phyloP scores from a whole-genome alignment of 2,329 filamentous ascomycete genomes.

The Colletotrichum sp. region DNA sequence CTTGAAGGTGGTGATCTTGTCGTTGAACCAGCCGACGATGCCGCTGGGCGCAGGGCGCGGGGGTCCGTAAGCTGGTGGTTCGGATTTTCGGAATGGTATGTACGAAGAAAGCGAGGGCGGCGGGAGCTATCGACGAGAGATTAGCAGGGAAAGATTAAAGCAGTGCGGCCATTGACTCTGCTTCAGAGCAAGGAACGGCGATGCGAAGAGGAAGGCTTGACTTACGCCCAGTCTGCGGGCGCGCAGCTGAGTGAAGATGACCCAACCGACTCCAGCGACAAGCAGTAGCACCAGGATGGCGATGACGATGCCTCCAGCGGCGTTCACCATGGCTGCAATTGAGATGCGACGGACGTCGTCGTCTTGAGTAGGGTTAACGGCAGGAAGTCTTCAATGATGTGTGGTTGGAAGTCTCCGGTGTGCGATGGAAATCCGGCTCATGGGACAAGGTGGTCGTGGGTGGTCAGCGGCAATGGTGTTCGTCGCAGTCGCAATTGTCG shows the following conservation, averaged over 20 bases:
- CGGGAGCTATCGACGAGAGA: conserved; percentile 59
- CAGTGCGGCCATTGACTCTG: background rate
- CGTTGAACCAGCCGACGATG: conserved; percentile 74
- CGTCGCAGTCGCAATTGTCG: background rate
- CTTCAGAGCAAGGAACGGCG: background rate
- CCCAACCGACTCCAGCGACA: conserved; percentile 65
- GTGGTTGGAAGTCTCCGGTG: background rate
- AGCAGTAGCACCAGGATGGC: conserved; percentile 69
- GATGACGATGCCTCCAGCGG: conserved; percentile 74
- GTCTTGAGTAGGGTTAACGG: background rate
- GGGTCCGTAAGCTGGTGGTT: conserved; percentile 50
- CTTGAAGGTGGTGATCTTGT: conserved; percentile 67
- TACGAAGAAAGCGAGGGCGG: conserved; percentile 71
- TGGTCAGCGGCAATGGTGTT: background rate
- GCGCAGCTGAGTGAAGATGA: conserved; percentile 74
- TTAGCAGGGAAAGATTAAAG: background rate
- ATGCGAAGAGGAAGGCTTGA: conserved; percentile 23
- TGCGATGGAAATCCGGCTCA: conserved; percentile 15
- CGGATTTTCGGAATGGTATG: conserved; percentile 70
- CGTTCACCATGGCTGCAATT: conserved; percentile 54
- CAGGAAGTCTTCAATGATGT: background rate
- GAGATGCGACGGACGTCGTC: conserved; percentile 12
- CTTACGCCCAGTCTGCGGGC: conserved; percentile 74
- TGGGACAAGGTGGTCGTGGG: background rate
- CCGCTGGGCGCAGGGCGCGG: conserved; percentile 64